Base-by-base conservation (phyloP, 257 asterid species). In the Solanum dulcamara region DNA sequence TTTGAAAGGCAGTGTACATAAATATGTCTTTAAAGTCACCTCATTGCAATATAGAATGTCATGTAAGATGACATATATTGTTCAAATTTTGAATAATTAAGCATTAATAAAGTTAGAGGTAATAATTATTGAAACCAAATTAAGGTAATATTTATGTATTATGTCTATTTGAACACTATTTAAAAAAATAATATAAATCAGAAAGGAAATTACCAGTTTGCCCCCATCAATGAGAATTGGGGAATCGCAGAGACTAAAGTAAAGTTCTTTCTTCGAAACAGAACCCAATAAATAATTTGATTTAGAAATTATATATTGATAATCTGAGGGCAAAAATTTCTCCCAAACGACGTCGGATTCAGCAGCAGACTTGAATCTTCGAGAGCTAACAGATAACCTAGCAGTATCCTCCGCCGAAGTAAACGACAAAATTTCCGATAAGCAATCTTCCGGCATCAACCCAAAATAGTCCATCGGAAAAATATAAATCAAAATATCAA, bases 261-360 rank as follows among this genome's bases (percentile, higher is more conserved):
- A 75, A 1, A 75, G n/a, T 30, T 75, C 38, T 26, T 26, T 75
- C 20, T 44, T 44, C 7, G 40, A 75, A 28, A 4, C 5, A 44
- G 40, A 28, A 74, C 22, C 37, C 26, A 14, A 18, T 7, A 71
- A 35, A 0, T 59, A 20, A 4, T 22, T 38, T 1, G 88, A 82
- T 9, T 5, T 42, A 14, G 84, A 88, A 3, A 80, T 50, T 10
- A 81, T 74, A 35, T 68, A 66, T n/a, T n/a, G 37, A 38, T 42
- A 62, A 62, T 77, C 83, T 4, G 72, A 26, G 8, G 85, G 86
- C 67, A 62, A 30, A 44, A 86, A 85, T 7, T 59, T 32, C 38
- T 80, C 88, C 88, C 91, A 90, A 3, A 86, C 85, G 6, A 44
- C 30, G 37, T 90, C 89, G 4, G 89, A 85, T 48, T 83, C 88